Conservation (phyloP, 306 rosid genomes). For the Cicer pinnatifidum region DNA sequence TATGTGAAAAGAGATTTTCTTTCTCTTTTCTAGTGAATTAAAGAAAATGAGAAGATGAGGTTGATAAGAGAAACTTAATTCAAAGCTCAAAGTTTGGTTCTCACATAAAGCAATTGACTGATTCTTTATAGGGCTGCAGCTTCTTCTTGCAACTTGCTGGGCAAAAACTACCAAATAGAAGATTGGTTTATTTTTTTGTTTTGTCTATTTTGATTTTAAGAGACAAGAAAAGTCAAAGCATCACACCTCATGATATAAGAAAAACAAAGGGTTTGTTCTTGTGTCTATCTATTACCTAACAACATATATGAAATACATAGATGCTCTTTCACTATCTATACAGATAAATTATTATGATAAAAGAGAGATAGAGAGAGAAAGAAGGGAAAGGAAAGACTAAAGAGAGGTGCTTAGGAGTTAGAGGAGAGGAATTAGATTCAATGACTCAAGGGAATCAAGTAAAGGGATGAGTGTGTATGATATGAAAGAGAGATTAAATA, state of each 20-base stretch:
- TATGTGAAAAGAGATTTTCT: background rate
- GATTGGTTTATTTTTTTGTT: slow-evolving; percentile 6
- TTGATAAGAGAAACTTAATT: slow-evolving; percentile 11
- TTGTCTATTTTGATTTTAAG: slow-evolving; percentile 33
- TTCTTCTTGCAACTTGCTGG: slow-evolving; percentile 19
- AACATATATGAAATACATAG: slow-evolving; percentile 11
- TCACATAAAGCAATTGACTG: slow-evolving; percentile 35
- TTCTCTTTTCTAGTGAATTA: background rate
- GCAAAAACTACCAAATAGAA: background rate
- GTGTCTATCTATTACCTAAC: slow-evolving; percentile 33
- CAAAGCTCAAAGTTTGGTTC: slow-evolving; percentile 30
- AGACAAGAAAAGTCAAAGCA: slow-evolving; percentile 47
- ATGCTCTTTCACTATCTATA: slow-evolving; percentile 23
- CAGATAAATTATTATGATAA: slow-evolving; percentile 13
- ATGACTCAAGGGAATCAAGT: slow-evolving; percentile 52
- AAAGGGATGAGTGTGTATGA: slow-evolving; percentile 35
- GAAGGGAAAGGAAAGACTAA: background rate
- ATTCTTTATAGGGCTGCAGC: background rate
- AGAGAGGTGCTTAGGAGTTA: slow-evolving; percentile 33
- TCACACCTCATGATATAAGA: slow-evolving; percentile 29
- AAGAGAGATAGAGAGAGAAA: background rate
- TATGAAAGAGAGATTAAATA: slow-evolving; percentile 35
- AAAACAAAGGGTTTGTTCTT: slow-evolving; percentile 26
- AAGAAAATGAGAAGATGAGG: background rate
- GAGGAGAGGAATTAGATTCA: slow-evolving; percentile 59